These are phyloP conservation scores for Metahyphopichia silvanorum DNA, from an alignment of 805 yeast genomes.

Conservation along the genomic window DNA sequence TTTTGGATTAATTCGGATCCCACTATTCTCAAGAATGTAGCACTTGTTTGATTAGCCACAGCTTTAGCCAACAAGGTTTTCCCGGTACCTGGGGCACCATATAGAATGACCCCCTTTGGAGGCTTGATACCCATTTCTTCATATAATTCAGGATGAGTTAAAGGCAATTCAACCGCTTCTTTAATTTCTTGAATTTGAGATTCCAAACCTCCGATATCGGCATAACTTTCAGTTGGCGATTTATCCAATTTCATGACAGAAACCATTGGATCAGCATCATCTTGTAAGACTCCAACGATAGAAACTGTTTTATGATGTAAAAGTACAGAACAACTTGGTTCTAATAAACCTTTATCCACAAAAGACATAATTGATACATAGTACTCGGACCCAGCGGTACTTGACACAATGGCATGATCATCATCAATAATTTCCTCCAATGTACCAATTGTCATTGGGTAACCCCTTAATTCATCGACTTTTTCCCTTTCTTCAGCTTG, in stretches of 20 bases:
- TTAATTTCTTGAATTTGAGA: conserved; percentile 95
- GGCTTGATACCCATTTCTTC: conserved; percentile 99
- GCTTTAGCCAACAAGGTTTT: conserved; percentile 95
- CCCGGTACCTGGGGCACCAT: conserved; percentile 99
- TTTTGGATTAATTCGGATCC: conserved; percentile 97
- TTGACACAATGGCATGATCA: conserved; percentile 97
- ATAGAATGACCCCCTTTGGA: conserved; percentile 94
- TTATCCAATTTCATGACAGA: conserved; percentile 97
- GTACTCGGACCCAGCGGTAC: conserved; percentile 95
- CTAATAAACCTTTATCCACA: conserved; percentile 92
- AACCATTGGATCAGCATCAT: conserved; percentile 97
- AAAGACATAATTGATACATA: conserved; percentile 94
- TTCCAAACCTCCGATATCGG: conserved; percentile 97
- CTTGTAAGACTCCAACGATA: conserved; percentile 96
- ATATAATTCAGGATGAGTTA: conserved; percentile 93
- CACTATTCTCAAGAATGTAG: conserved; percentile 92
- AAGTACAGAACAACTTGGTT: conserved; percentile 95
- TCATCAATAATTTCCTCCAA: conserved; percentile 97
- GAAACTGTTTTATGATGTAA: conserved; percentile 94
- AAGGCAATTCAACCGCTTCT: conserved; percentile 93
- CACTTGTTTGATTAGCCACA: conserved; percentile 96
- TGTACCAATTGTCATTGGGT: conserved; percentile 95
- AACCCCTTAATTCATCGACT: conserved; percentile 92
- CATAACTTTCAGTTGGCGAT: conserved; percentile 94
- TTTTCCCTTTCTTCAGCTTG: conserved; percentile 95